Evolutionary conservation across 1,284 basidiomycete species (phyloP).

Genomic region (Trametes hirsuta): DNA sequence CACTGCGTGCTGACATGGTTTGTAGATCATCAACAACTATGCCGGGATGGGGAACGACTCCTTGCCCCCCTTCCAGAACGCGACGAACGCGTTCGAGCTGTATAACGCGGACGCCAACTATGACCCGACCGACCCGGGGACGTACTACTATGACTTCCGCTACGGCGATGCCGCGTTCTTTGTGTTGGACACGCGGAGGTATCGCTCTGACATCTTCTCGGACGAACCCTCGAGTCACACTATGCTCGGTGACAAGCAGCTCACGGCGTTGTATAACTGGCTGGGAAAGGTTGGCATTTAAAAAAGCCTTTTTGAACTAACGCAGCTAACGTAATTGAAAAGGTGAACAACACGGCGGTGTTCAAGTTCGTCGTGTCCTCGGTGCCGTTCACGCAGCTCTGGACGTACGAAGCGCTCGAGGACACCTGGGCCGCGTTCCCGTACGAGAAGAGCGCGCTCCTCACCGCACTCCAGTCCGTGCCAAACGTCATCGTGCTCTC

Average conservation of each 20-base stretch:
- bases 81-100: slow-evolving; percentile 63
- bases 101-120: slow-evolving; percentile 76
- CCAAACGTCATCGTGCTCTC: slow-evolving; percentile 74
- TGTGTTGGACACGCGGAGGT: slow-evolving; percentile 76
- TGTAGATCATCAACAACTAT: slow-evolving; percentile 67
- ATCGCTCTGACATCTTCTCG: slow-evolving; percentile 53
- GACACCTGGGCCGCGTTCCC: slow-evolving; percentile 79
- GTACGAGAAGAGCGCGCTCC: slow-evolving; percentile 61
- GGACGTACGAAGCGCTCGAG: slow-evolving; percentile 66
- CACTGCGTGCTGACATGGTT: slow-evolving; percentile 6
- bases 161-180: slow-evolving; percentile 80
- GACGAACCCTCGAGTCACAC: slow-evolving; percentile 52
- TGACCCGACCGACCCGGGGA: slow-evolving; percentile 47
- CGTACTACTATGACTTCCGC: slow-evolving; percentile 67
- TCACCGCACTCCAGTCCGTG: slow-evolving; percentile 64
- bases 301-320: too few relatives aligned
- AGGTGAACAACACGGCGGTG: slow-evolving; percentile 75
- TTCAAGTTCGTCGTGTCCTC: slow-evolving; percentile 85
- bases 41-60: slow-evolving; percentile 58
- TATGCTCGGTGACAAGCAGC: slow-evolving; percentile 77
- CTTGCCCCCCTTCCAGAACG: slow-evolving; percentile 58
- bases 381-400: slow-evolving; percentile 80
- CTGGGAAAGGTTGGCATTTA: slow-evolving; percentile 49
- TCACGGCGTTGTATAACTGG: slow-evolving; percentile 70
- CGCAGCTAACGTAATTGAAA: not conserved